Evolutionary conservation across 1,284 basidiomycete species (phyloP), one percentile per base, ranked within the genome.

Genomic region (Malassezia furfur): DNA sequence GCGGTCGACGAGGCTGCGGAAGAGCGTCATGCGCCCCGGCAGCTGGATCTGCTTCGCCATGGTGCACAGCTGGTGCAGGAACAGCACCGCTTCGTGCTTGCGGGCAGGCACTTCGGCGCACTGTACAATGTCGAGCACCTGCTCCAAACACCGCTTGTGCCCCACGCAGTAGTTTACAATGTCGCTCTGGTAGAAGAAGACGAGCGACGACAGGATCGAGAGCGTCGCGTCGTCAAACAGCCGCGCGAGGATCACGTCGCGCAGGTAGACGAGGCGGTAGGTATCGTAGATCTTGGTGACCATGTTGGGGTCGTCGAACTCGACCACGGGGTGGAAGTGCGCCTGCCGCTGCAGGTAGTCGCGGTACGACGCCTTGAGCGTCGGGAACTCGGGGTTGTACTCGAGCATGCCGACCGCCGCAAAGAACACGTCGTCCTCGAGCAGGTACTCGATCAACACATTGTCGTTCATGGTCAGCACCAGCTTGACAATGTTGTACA

Each of bases 101-200:
- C 57, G 61, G 8, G 15, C 36, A 31, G 43, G 43, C 38, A 22
- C 38, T 4, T 32, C 37, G 50, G 17, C 19, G 8, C 12, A 5
- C 22, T 51, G 43, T 17, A 55, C 32, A 35, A 87, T 78, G 38
- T 79, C 78, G 46, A 91, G 87, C 25, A 96, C 80, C 52, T 89
- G 84, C 34, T 80, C 79, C 28, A 96, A 78, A 73, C 96, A 86
- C 5, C 77, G 72, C 5, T 82, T 81, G 70, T 91, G 87, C 54
- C 80, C 81, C 70, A 91, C 86, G 45, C 96, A 83, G 74, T 93
- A 85, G 51, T 81, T 84, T 72, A 96, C 89, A 70, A 98, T 96
- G 77, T 98, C 93, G 68, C 93, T 91, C 77, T 99, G 93, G 77
- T 96, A 94, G 81, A 93, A 98, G 74, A 96, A 93, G 74, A 98